Conservation (phyloP, 2,329 filamentous ascomycete genomes). For the Diaporthe velutina region DNA sequence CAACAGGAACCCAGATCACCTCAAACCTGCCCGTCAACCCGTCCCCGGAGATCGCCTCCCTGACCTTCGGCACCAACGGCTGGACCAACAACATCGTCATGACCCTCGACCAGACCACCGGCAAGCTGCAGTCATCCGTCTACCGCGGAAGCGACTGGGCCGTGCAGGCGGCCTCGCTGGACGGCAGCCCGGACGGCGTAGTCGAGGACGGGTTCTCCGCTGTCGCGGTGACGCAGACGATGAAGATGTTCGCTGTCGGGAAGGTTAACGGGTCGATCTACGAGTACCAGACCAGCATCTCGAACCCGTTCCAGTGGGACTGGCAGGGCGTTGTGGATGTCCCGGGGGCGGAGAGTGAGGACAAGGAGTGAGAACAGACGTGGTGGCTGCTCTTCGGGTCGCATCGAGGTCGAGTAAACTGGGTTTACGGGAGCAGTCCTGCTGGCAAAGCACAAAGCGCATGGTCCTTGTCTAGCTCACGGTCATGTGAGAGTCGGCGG, state of each 20-base stretch:
- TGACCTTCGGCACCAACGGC: constrained; percentile 37
- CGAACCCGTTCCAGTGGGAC: constrained; percentile 33
- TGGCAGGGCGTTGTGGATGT: constrained; percentile 29
- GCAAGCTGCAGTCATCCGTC: constrained; percentile 29
- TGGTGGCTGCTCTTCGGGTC: neutral
- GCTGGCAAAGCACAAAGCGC: no score
- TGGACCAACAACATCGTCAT: constrained; percentile 39
- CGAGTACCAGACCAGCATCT: constrained; percentile 34
- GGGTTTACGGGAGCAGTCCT: no score
- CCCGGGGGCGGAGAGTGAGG: neutral
- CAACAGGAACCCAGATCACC: constrained; percentile 32
- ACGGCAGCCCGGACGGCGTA: constrained; percentile 14
- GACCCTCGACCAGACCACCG: constrained; percentile 32
- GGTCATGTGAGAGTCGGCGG: no score
- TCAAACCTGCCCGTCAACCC: constrained; percentile 32
- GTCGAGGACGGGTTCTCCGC: constrained; percentile 21
- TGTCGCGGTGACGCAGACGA: constrained; percentile 38
- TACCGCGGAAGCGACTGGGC: constrained; percentile 33
- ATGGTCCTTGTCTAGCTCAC: neutral
- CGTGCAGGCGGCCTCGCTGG: constrained; percentile 29
- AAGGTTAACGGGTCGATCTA: constrained; percentile 33
- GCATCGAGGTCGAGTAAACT: neutral
- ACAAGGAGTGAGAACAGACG: neutral
- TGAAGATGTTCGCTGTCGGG: constrained; percentile 32
- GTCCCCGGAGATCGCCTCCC: constrained; percentile 37